These are phyloP conservation scores for Cutaneotrichosporon cyanovorans DNA, from an alignment of 1,284 basidiomycete genomes.

Conservation along the genomic window DNA sequence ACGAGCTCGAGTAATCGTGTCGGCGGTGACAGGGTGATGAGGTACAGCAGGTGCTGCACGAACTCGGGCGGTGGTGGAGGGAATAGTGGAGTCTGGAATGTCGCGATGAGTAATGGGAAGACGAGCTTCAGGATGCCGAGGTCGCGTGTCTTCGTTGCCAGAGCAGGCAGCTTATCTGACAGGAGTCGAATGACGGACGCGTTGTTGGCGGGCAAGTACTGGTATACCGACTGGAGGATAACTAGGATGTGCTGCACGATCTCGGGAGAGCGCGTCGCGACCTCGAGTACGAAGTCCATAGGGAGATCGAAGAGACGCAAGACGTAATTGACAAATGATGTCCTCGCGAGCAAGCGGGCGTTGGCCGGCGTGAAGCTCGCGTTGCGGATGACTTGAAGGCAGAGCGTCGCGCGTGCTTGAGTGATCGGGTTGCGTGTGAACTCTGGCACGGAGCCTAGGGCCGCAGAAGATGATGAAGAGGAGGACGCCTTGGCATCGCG, in stretches of 20 bases:
- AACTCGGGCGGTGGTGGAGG: conserved; percentile 22
- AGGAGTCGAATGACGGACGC: conserved; percentile 13
- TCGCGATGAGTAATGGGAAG: conserved; percentile 30
- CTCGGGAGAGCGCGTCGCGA: conserved; percentile 29
- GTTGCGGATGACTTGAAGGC: conserved; percentile 36
- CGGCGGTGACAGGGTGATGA: conserved; percentile 26
- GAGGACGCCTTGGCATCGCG: conserved; percentile 6
- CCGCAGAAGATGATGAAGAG: conserved; percentile 1
- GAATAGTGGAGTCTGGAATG: conserved; percentile 19
- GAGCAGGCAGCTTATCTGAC: conserved; percentile 22
- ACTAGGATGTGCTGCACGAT: conserved; percentile 31
- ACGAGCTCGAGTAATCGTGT: conserved; percentile 27
- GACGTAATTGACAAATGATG: conserved; percentile 22
- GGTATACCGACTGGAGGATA: conserved; percentile 27
- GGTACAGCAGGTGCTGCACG: conserved; percentile 30
- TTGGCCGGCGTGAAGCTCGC: conserved; percentile 27
- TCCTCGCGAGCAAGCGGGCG: conserved; percentile 23
- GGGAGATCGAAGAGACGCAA: conserved; percentile 33
- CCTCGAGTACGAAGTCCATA: conserved; percentile 26
- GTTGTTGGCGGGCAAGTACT: conserved; percentile 12
- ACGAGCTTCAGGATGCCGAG: conserved; percentile 24
- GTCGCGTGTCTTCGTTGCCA: conserved; percentile 35
- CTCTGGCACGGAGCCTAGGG: conserved; percentile 25
- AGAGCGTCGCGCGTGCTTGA: conserved; percentile 29
- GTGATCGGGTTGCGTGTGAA: conserved; percentile 25